Percentiles rank a stretch among this genome's conserved stretches.
Conservation (phyloP, 2,329 filamentous ascomycete genomes). For the Alternaria atra region DNA sequence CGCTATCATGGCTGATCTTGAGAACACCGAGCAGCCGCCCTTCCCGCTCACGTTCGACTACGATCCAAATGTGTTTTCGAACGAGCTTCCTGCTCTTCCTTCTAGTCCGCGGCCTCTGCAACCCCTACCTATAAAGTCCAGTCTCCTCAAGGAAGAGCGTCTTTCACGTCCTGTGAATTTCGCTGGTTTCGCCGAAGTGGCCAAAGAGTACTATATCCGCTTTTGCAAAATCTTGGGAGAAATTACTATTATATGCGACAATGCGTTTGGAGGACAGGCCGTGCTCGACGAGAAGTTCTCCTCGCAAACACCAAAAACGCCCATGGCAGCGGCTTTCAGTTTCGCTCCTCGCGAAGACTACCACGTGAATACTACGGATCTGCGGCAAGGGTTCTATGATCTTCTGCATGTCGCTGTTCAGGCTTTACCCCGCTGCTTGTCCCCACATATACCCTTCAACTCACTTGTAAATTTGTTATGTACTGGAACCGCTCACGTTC, state of each 20-base stretch:
- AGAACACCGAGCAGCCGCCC: constrained; percentile 83
- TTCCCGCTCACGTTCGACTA: constrained; percentile 75
- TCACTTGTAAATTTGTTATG: constrained; percentile 93
- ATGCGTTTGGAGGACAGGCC: constrained; percentile 95
- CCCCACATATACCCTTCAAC: constrained; percentile 89
- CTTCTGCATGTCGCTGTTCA: constrained; percentile 94
- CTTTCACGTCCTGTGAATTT: constrained; percentile 71
- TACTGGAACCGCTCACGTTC: constrained; percentile 94
- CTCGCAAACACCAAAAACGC: constrained; percentile 87
- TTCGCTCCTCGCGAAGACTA: constrained; percentile 86
- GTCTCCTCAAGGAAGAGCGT: constrained; percentile 66
- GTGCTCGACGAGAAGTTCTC: constrained; percentile 95
- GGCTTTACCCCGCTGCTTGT: constrained; percentile 91
- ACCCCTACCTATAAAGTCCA: constrained; percentile 45
- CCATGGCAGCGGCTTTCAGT: constrained; percentile 92
- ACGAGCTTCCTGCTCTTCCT: constrained; percentile 44
- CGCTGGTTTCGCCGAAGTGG: constrained; percentile 73
- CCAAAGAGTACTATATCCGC: constrained; percentile 84
- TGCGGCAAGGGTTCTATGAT: constrained; percentile 95
- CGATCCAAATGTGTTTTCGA: constrained; percentile 55
- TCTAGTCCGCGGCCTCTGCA: constrained; percentile 46
- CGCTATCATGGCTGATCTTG: constrained; percentile 90
- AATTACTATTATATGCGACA: constrained; percentile 95
- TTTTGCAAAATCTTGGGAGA: constrained; percentile 97
- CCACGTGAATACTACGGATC: constrained; percentile 74